Conservation (phyloP, 805 yeast species). For the Candida ficus region DNA sequence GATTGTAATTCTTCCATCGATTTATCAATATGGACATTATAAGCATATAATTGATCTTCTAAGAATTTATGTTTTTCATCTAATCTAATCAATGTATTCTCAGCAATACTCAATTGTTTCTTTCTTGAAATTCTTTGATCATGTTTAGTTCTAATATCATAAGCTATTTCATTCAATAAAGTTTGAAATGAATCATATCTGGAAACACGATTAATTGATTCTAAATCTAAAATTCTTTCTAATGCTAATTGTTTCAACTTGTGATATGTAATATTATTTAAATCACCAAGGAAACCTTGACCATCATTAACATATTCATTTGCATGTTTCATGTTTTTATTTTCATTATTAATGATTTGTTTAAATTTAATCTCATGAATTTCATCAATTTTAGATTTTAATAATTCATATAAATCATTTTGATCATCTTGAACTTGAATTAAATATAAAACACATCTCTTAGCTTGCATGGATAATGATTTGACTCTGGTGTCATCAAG, state of each 20-base stretch:
- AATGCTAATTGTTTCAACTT: constrained; percentile 74
- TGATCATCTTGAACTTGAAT: constrained; percentile 74
- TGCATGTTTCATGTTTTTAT: constrained; percentile 31
- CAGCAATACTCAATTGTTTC: constrained; percentile 40
- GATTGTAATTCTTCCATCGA: constrained; percentile 46
- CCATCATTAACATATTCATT: constrained; percentile 37
- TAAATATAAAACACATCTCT: constrained; percentile 75
- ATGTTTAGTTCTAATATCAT: constrained; percentile 61
- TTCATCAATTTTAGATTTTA: constrained; percentile 60
- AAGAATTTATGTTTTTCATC: constrained; percentile 41
- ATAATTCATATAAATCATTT: constrained; percentile 58
- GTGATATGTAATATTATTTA: constrained; percentile 51
- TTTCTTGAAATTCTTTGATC: constrained; percentile 43
- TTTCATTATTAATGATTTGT: constrained; percentile 47
- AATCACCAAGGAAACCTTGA: constrained; percentile 45
- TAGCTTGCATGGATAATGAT: constrained; percentile 66
- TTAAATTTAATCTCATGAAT: constrained; percentile 65
- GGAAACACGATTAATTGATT: constrained; percentile 56
- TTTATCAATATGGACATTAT: constrained; percentile 44
- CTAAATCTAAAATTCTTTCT: constrained; percentile 72
- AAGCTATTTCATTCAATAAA: constrained; percentile 75
- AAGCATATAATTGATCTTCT: constrained; percentile 34
- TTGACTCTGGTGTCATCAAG: constrained; percentile 52
- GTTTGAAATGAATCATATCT: constrained; percentile 73
- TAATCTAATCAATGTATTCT: constrained; percentile 39